Percentiles rank a stretch among this genome's conserved stretches.
These are phyloP conservation scores for Hirsutella minnesotensis DNA, from an alignment of 2,329 filamentous ascomycete genomes.

Conservation along the genomic window DNA sequence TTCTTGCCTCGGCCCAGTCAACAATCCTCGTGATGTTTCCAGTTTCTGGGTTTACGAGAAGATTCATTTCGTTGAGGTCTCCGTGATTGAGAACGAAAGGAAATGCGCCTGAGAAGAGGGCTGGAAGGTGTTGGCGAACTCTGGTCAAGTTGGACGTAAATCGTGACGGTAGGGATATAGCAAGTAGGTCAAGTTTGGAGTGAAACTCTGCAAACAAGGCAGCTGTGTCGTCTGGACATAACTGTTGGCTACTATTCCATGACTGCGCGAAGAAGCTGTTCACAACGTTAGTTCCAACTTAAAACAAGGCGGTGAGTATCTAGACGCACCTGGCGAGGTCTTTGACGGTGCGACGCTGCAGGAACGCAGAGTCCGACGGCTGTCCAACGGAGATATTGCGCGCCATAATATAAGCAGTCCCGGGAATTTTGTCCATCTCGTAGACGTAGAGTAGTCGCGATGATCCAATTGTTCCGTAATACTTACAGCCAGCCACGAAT, in stretches of 20 bases:
- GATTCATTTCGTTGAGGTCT: constrained; percentile 17
- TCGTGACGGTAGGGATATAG: constrained; percentile 4
- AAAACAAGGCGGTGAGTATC: too few relatives aligned
- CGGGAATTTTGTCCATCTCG: too few relatives aligned
- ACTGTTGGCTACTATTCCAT: constrained; percentile 4
- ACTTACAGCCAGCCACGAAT: too few relatives aligned
- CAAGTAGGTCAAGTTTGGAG: constrained; percentile 3
- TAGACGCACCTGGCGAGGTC: too few relatives aligned
- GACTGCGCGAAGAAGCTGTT: too few relatives aligned
- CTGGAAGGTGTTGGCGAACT: not conserved
- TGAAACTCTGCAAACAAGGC: constrained; percentile 3
- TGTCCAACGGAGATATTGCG: too few relatives aligned
- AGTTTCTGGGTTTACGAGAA: constrained; percentile 13
- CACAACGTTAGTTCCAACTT: too few relatives aligned
- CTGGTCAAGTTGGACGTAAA: constrained; percentile 1
- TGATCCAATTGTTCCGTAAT: too few relatives aligned
- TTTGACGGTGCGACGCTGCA: too few relatives aligned
- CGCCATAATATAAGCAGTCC: too few relatives aligned
- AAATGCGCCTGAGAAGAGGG: constrained; percentile 1
- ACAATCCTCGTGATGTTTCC: constrained; percentile 17
- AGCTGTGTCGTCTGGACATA: not conserved
- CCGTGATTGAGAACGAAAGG: constrained; percentile 7
- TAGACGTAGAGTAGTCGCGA: too few relatives aligned
- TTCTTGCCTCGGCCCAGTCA: constrained; percentile 16
- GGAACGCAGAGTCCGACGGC: too few relatives aligned